phyloP scores from a whole-genome alignment of 2,329 filamentous ascomycete species.

The Colletotrichum orchidophilum region DNA sequence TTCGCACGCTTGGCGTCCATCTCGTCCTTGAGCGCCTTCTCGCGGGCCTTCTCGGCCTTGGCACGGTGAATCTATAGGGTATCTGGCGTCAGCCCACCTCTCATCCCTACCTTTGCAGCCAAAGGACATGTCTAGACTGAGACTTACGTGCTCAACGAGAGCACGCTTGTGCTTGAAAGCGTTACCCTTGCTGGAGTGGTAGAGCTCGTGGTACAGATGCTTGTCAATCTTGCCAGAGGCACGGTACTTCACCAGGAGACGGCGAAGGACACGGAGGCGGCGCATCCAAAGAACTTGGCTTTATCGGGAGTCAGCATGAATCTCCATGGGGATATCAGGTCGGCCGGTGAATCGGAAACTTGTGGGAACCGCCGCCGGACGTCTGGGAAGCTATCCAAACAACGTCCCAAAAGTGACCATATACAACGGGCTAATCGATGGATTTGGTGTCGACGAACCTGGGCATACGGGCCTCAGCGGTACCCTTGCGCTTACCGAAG shows the following conservation, averaged over 20 bases:
- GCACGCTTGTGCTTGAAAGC: slow-evolving; percentile 99
- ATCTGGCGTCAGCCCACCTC: slow-evolving; percentile 2
- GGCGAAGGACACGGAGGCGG: slow-evolving; percentile 98
- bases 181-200: slow-evolving; percentile 99
- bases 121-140: slow-evolving; percentile 7
- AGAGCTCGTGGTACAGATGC: slow-evolving; percentile 99
- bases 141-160: slow-evolving; percentile 98
- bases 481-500: slow-evolving; percentile 99
- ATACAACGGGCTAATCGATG: not conserved
- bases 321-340: not conserved
- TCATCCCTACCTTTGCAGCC: slow-evolving; percentile 32
- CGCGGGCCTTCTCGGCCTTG: slow-evolving; percentile 99
- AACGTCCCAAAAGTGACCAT: not conserved
- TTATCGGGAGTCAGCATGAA: slow-evolving; percentile 40
- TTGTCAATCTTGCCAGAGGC: slow-evolving; percentile 99
- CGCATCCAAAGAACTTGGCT: slow-evolving; percentile 99
- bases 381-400: not conserved
- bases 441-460: slow-evolving; percentile 68
- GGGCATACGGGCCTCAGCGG: slow-evolving; percentile 98
- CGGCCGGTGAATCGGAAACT: not conserved
- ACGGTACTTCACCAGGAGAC: slow-evolving; percentile 99
- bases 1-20: slow-evolving; percentile 99
- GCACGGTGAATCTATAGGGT: slow-evolving; percentile 91
- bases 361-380: not conserved
- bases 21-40: slow-evolving; percentile 96